These are phyloP conservation scores for Candida sakaeoensis DNA, from an alignment of 805 yeast species.

Conservation along the genomic window DNA sequence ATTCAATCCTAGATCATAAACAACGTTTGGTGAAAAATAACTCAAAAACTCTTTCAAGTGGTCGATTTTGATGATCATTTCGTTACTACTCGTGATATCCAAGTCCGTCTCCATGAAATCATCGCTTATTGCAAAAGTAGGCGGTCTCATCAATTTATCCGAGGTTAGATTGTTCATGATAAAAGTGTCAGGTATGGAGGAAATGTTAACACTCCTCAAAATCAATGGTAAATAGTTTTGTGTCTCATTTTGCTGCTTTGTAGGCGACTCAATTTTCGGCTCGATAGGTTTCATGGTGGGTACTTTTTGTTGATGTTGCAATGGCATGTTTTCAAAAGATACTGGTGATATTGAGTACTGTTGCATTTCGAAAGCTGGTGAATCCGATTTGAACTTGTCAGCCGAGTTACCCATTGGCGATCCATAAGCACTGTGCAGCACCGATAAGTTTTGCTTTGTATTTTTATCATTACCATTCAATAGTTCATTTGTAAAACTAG, in stretches of 20 bases:
- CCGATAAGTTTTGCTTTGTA: neutral
- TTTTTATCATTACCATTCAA: neutral
- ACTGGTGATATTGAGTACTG: conserved; percentile 16
- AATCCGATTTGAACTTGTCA: conserved; percentile 16
- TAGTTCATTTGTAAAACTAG: neutral
- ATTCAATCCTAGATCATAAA: conserved; percentile 33
- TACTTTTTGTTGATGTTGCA: neutral
- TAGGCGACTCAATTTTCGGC: conserved; percentile 1
- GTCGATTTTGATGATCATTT: conserved; percentile 25
- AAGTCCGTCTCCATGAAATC: conserved; percentile 35
- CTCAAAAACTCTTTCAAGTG: conserved; percentile 31
- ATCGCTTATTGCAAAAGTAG: conserved; percentile 31
- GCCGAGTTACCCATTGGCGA: conserved; percentile 15
- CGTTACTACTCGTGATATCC: conserved; percentile 25
- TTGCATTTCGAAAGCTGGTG: conserved; percentile 17
- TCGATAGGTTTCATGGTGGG: neutral
- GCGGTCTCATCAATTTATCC: conserved; percentile 11
- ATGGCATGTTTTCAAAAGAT: conserved; percentile 12
- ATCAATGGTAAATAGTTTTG: conserved; percentile 68
- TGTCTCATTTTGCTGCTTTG: conserved; percentile 24
- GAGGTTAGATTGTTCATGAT: conserved; percentile 26
- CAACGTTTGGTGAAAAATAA: conserved; percentile 40
- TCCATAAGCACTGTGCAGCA: conserved; percentile 12
- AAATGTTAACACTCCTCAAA: conserved; percentile 58
- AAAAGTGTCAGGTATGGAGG: conserved; percentile 57